phyloP scores from a whole-genome alignment of 2,329 filamentous ascomycete genomes.

The Alternaria sp. region DNA sequence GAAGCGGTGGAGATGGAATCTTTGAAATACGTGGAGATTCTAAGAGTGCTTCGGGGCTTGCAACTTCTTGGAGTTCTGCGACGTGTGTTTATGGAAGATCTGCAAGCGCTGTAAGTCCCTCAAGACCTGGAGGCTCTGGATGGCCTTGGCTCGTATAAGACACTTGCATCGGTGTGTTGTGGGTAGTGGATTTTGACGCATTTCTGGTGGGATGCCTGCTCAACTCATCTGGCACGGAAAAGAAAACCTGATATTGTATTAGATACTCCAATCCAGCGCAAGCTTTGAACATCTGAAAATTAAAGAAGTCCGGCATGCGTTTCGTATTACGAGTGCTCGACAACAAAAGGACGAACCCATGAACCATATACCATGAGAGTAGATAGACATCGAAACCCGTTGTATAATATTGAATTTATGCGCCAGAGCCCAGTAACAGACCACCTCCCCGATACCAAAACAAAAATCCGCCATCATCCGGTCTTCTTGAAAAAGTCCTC shows the following conservation, averaged over 20 bases:
- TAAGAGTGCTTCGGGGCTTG: not conserved
- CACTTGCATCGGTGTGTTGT: not conserved
- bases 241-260: not conserved
- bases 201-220: not conserved
- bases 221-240: not conserved
- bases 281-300: not conserved
- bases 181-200: not conserved
- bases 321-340: not conserved
- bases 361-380: not conserved
- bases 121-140: not conserved
- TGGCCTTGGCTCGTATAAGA: not conserved
- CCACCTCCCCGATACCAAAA: not conserved
- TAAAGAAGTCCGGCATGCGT: not conserved
- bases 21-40: not conserved
- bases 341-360: not conserved
- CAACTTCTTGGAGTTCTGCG: not conserved
- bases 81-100: not conserved
- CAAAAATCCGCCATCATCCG: not conserved
- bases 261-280: conserved; percentile 6
- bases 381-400: not conserved
- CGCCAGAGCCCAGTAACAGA: not conserved
- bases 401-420: not conserved
- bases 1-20: conserved; percentile 3
- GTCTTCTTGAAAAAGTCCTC: conserved; percentile 17
- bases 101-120: not conserved